Percentiles rank a stretch among this genome's conserved stretches.
These are phyloP conservation scores for Fusarium robinianum DNA, from an alignment of 2,329 filamentous ascomycete genomes.

Conservation along the genomic window DNA sequence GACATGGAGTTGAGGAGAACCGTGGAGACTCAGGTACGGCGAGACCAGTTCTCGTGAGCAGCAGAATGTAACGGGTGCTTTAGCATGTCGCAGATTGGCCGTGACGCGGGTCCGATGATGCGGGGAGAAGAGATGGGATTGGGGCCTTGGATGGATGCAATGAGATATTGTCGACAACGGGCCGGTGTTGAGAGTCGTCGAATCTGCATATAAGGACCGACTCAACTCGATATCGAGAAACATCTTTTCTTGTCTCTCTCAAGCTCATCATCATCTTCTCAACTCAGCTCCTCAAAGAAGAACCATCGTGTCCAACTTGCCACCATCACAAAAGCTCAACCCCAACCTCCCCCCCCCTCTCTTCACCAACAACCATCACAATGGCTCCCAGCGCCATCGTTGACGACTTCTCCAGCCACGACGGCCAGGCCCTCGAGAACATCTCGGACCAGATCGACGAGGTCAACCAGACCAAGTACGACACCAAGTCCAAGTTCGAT, in stretches of 20 bases:
- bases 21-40: constrained; percentile 19
- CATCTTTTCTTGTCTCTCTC: constrained; percentile 6
- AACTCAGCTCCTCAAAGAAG: constrained; percentile 1
- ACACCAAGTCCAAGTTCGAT: constrained; percentile 67
- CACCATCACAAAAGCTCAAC: background rate
- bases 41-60: constrained; percentile 25
- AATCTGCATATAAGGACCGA: constrained; percentile 24
- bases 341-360: background rate
- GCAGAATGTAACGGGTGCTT: constrained; percentile 24
- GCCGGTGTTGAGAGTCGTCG: no score
- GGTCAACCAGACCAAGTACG: constrained; percentile 59
- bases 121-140: constrained; percentile 21
- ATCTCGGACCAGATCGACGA: constrained; percentile 54
- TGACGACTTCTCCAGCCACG: constrained; percentile 31
- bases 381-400: constrained; percentile 35
- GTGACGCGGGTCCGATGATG: constrained; percentile 19
- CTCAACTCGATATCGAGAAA: constrained; percentile 2
- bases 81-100: constrained; percentile 32
- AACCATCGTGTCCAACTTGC: background rate
- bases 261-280: constrained; percentile 21
- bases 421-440: constrained; percentile 49
- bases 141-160: background rate
- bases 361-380: constrained; percentile 18
- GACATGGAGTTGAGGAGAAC: no score
- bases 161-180: constrained; percentile 3